phyloP scores from a whole-genome alignment of 2,329 filamentous ascomycete genomes.

The Alternaria consortialis region DNA sequence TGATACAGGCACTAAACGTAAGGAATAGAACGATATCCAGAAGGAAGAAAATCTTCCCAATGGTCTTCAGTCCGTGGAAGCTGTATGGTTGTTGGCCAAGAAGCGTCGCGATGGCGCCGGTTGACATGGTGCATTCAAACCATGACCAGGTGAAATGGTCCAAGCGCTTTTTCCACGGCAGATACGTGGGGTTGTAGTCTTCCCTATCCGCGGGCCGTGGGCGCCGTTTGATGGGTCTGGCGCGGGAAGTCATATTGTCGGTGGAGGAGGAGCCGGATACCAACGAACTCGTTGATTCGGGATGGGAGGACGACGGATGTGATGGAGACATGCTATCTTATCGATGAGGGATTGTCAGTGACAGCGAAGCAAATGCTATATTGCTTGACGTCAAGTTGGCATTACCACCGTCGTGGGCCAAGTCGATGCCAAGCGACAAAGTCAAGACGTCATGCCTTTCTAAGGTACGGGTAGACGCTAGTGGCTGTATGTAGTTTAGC shows the following conservation, averaged over 20 bases:
- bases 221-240: constrained; percentile 15
- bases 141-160: constrained; percentile 62
- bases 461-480: not conserved
- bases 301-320: not conserved
- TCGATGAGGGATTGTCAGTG: not conserved
- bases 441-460: constrained; percentile 15
- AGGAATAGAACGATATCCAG: constrained; percentile 72
- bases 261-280: not conserved
- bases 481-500: not conserved
- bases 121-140: constrained; percentile 79
- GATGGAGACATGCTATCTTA: constrained; percentile 1
- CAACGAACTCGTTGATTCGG: not conserved
- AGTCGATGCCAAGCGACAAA: constrained; percentile 6
- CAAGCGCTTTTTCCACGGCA: constrained; percentile 32
- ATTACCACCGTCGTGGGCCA: not conserved
- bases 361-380: constrained; percentile 5
- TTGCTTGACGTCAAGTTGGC: constrained; percentile 21
- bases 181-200: constrained; percentile 16
- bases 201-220: constrained; percentile 7
- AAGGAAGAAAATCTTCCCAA: constrained; percentile 73
- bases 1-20: constrained; percentile 66
- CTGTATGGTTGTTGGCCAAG: constrained; percentile 64
- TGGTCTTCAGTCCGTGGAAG: constrained; percentile 69
- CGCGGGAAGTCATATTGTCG: constrained; percentile 14
- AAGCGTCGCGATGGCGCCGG: constrained; percentile 72